These are phyloP conservation scores for Trichoderma aggressivum DNA, from an alignment of 2,329 filamentous ascomycete species.

Conservation along the genomic window DNA sequence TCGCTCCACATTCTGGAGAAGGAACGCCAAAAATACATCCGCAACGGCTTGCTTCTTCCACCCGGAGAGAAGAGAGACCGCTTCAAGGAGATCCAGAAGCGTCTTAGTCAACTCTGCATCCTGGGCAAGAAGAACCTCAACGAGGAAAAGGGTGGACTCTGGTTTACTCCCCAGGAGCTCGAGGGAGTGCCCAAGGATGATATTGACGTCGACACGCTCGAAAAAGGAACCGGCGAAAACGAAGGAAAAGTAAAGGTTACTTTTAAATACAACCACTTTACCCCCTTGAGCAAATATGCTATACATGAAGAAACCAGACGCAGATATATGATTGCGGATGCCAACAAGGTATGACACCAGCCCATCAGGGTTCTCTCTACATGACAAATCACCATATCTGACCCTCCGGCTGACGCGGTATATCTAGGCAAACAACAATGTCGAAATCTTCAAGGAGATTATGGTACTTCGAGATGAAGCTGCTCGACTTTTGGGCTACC, in stretches of 20 bases:
- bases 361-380: not conserved
- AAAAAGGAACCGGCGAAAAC: slow-evolving; percentile 69
- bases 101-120: slow-evolving; percentile 70
- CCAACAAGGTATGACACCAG: slow-evolving; percentile 63
- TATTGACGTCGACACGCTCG: slow-evolving; percentile 57
- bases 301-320: slow-evolving; percentile 65
- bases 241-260: slow-evolving; percentile 71
- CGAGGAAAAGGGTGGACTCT: slow-evolving; percentile 76
- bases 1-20: slow-evolving; percentile 71
- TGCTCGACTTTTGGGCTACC: slow-evolving; percentile 72
- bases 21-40: slow-evolving; percentile 72
- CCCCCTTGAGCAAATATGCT: slow-evolving; percentile 75
- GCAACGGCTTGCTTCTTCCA: slow-evolving; percentile 70
- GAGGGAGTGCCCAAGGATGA: slow-evolving; percentile 73
- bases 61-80: slow-evolving; percentile 68
- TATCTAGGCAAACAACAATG: slow-evolving; percentile 61
- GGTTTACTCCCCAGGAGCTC: slow-evolving; percentile 71
- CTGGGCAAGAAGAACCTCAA: slow-evolving; percentile 77
- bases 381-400: not conserved
- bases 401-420: not conserved
- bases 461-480: slow-evolving; percentile 74
- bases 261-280: slow-evolving; percentile 82
- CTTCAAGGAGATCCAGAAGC: slow-evolving; percentile 84
- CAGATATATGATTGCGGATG: slow-evolving; percentile 68
- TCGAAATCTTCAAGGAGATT: slow-evolving; percentile 70